These are phyloP conservation scores for Protomyces lactucae-debilis DNA, from an alignment of 1,139 yeast species.

Conservation along the genomic window DNA sequence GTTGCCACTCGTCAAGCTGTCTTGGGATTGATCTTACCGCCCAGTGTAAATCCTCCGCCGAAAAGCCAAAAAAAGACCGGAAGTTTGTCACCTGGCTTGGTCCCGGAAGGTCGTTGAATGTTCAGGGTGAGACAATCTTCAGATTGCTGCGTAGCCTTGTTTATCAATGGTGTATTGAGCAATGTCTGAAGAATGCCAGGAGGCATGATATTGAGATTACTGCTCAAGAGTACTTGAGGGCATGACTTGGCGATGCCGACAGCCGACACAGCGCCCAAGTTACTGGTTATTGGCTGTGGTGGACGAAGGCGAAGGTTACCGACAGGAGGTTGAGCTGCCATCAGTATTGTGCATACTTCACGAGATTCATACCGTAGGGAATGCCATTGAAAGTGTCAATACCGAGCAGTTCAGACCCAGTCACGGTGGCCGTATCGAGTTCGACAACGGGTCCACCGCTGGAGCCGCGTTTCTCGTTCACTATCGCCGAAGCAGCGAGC, in stretches of 20 bases:
- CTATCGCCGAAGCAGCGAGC: background rate
- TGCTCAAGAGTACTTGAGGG: background rate
- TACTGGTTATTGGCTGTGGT: slow-evolving; percentile 1
- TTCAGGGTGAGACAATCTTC: slow-evolving; percentile 27
- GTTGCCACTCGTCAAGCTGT: too few species aligned
- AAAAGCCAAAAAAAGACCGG: slow-evolving; percentile 38
- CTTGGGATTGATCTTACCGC: background rate
- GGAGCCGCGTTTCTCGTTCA: background rate
- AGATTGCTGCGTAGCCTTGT: slow-evolving; percentile 34
- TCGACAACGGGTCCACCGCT: background rate
- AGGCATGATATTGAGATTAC: background rate
- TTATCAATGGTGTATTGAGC: slow-evolving; percentile 18
- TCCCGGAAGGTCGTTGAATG: background rate
- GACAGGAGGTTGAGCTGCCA: slow-evolving; percentile 12
- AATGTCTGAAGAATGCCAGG: slow-evolving; percentile 22
- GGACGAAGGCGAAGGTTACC: slow-evolving; percentile 1
- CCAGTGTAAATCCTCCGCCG: slow-evolving; percentile 32
- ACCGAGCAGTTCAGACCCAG: background rate
- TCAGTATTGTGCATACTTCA: background rate
- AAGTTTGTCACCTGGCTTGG: background rate
- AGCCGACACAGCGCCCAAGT: slow-evolving; percentile 11
- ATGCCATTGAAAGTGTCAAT: slow-evolving; percentile 3
- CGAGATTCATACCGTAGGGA: slow-evolving; percentile 21
- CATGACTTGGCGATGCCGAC: background rate
- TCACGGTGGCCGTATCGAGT: background rate